These are phyloP conservation scores for Calonectria honghensis DNA, from an alignment of 2,329 filamentous ascomycete genomes.

Conservation along the genomic window DNA sequence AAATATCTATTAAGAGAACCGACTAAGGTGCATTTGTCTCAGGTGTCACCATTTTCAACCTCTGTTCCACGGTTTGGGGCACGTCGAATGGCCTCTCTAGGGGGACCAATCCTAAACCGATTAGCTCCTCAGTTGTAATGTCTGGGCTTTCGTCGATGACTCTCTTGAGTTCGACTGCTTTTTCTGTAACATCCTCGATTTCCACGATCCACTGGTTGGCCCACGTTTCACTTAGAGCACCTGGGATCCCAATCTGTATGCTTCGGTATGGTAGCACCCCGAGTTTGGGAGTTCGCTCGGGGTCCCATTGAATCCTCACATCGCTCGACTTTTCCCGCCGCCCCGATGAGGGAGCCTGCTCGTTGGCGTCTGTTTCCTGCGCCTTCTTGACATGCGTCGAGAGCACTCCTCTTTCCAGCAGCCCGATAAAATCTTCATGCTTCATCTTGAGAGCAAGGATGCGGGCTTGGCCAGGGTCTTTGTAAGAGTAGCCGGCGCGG, in stretches of 20 bases:
- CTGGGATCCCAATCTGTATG: slow-evolving; percentile 77
- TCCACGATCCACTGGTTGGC: slow-evolving; percentile 70
- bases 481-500: slow-evolving; percentile 75
- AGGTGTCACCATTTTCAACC: slow-evolving; percentile 57
- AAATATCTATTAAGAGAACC: not conserved
- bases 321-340: slow-evolving; percentile 56
- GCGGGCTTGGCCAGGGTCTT: slow-evolving; percentile 71
- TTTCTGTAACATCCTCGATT: slow-evolving; percentile 76
- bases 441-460: slow-evolving; percentile 76
- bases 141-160: slow-evolving; percentile 64
- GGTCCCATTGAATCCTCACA: slow-evolving; percentile 79
- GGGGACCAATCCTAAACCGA: slow-evolving; percentile 64
- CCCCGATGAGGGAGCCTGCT: not conserved
- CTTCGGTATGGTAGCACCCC: slow-evolving; percentile 70
- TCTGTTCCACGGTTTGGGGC: slow-evolving; percentile 58
- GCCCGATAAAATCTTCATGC: slow-evolving; percentile 67
- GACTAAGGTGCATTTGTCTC: not conserved
- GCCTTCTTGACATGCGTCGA: slow-evolving; percentile 52
- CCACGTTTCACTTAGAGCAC: slow-evolving; percentile 66
- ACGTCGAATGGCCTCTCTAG: slow-evolving; percentile 66
- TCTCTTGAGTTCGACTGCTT: slow-evolving; percentile 68
- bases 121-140: slow-evolving; percentile 60
- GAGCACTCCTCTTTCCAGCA: slow-evolving; percentile 64
- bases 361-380: not conserved
- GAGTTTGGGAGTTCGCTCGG: slow-evolving; percentile 70